Conservation (phyloP, 1,284 basidiomycete genomes). For the Heterobasidion occidentale region DNA sequence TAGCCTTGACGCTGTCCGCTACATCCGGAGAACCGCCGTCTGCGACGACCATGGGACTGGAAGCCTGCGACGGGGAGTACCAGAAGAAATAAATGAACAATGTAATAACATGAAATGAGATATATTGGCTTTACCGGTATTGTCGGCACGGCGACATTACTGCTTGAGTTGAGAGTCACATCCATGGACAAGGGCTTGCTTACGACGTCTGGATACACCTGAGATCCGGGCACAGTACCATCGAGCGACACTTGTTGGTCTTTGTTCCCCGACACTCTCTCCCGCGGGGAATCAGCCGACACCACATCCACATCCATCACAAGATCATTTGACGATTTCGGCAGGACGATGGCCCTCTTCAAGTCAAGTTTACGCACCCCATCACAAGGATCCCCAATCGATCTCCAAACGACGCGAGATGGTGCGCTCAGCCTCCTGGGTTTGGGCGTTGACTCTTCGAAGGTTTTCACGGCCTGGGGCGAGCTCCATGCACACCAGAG, state of each 20-base stretch:
- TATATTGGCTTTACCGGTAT: constrained; percentile 18
- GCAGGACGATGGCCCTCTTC: neutral
- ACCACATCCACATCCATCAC: too few relatives aligned
- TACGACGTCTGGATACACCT: constrained; percentile 4
- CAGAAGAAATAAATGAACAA: constrained; percentile 4
- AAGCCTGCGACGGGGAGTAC: constrained; percentile 5
- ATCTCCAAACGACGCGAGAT: neutral
- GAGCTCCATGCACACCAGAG: constrained; percentile 49
- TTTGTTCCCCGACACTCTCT: too few relatives aligned
- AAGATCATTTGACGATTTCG: neutral
- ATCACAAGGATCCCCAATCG: neutral
- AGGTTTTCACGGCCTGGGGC: constrained; percentile 27
- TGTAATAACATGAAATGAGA: neutral
- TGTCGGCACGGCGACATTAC: constrained; percentile 21
- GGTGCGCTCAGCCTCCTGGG: constrained; percentile 13
- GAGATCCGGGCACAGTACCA: neutral
- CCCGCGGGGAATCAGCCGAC: too few relatives aligned
- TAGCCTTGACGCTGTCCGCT: constrained; percentile 12
- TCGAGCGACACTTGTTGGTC: too few relatives aligned
- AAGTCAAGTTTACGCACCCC: neutral
- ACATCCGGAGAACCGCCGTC: constrained; percentile 1
- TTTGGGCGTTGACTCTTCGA: constrained; percentile 21
- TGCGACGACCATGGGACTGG: neutral
- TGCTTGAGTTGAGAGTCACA: constrained; percentile 15
- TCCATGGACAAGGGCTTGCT: neutral